Conservation (phyloP, 768 basidiomycete genomes). For the Lentinula detonsa region DNA sequence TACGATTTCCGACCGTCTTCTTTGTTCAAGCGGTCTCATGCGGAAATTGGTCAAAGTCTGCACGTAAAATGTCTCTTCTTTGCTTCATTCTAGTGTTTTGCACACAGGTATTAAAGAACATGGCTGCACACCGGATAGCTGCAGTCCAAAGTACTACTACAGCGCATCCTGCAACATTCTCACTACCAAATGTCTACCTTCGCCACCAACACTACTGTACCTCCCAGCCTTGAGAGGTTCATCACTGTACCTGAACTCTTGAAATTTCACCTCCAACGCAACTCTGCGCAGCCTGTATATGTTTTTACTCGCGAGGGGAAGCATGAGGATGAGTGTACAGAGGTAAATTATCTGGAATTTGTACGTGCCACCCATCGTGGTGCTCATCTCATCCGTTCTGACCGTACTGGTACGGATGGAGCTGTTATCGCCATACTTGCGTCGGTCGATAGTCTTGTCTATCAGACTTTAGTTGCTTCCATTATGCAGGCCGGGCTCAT, state of each 20-base stretch:
- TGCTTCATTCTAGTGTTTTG: neutral
- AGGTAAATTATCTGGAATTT: conserved; percentile 19
- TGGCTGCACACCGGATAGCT: too few relatives aligned
- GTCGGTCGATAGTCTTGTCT: conserved; percentile 20
- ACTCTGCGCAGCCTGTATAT: conserved; percentile 23
- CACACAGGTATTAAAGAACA: too few relatives aligned
- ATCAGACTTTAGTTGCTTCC: conserved; percentile 20
- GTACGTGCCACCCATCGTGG: conserved; percentile 22
- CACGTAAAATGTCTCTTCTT: neutral
- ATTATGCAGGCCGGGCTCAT: conserved; percentile 20
- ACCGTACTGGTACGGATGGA: conserved; percentile 12
- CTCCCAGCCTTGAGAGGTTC: neutral
- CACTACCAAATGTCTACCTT: neutral
- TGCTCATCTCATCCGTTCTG: conserved; percentile 15
- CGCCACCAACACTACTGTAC: conserved; percentile 1
- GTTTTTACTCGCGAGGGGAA: conserved; percentile 13
- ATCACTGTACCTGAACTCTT: conserved; percentile 24
- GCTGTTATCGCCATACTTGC: conserved; percentile 27
- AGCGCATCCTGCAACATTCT: neutral
- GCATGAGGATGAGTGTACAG: conserved; percentile 10
- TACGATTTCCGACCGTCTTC: neutral
- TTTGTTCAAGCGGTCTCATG: neutral
- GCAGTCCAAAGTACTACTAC: neutral
- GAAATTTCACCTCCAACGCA: conserved; percentile 28
- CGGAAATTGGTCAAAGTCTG: neutral